Percentiles rank a stretch among this genome's conserved stretches.
Evolutionary conservation across 2,329 filamentous ascomycete genomes (phyloP).

Genomic region (Massarina eburnea): DNA sequence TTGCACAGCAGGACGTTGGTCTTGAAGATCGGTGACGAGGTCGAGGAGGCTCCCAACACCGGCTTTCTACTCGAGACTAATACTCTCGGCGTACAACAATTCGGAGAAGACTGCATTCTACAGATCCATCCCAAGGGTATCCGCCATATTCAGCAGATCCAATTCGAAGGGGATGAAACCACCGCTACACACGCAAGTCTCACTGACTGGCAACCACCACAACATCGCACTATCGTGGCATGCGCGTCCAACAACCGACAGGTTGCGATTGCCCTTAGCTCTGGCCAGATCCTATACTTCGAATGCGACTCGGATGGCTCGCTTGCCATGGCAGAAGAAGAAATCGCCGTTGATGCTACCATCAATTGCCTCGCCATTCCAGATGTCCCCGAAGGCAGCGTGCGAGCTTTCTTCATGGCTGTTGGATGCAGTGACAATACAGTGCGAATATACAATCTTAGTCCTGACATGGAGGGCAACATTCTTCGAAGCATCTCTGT

Average conservation of each 20-base stretch:
- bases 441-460: conserved; percentile 86
- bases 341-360: conserved; percentile 91
- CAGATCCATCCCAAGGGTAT: conserved; percentile 98
- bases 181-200: conserved; percentile 58
- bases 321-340: conserved; percentile 88
- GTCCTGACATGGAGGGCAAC: conserved; percentile 74
- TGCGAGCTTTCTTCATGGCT: conserved; percentile 88
- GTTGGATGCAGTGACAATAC: conserved; percentile 97
- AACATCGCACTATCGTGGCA: conserved; percentile 92
- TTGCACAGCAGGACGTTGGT: conserved; percentile 89
- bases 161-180: conserved; percentile 25
- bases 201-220: conserved; percentile 91
- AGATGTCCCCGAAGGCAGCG: conserved; percentile 84
- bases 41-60: conserved; percentile 92
- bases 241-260: conserved; percentile 92
- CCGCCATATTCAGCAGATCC: conserved; percentile 75
- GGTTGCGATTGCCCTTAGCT: conserved; percentile 90
- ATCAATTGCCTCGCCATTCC: conserved; percentile 94
- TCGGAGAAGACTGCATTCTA: conserved; percentile 88
- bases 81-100: conserved; percentile 88
- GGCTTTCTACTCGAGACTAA: conserved; percentile 87
- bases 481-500: conserved; percentile 86
- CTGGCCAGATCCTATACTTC: conserved; percentile 96
- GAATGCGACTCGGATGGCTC: conserved; percentile 93
- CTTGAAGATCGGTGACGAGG: conserved; percentile 92